These are phyloP conservation scores for Nymphaea colorata DNA, from an alignment of 164 flowering plant genomes.

Conservation along the genomic window DNA sequence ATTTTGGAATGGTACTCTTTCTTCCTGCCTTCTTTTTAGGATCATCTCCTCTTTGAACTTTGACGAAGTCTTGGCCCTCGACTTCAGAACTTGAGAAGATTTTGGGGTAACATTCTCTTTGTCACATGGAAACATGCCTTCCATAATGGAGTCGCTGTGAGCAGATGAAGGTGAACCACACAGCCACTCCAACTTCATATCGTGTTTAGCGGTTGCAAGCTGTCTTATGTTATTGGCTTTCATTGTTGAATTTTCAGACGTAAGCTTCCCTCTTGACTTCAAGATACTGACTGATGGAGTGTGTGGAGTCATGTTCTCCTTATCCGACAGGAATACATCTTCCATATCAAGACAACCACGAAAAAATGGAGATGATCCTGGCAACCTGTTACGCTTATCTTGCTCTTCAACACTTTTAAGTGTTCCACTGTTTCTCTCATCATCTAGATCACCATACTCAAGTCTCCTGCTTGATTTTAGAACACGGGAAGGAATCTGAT, in stretches of 20 bases:
- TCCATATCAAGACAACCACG: slow-evolving; percentile 10
- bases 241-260: neutral
- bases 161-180: slow-evolving; percentile 9
- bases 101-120: slow-evolving; percentile 48
- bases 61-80: slow-evolving; percentile 8
- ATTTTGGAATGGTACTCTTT: slow-evolving; percentile 60
- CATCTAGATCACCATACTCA: neutral
- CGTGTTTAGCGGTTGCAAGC: slow-evolving; percentile 9
- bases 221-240: slow-evolving; percentile 7
- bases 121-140: slow-evolving; percentile 18
- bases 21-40: slow-evolving; percentile 17
- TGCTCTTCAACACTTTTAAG: neutral
- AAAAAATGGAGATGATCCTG: neutral
- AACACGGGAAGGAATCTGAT: neutral
- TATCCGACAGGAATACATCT: slow-evolving; percentile 41
- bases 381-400: neutral
- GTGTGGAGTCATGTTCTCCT: slow-evolving; percentile 54
- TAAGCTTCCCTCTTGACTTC: slow-evolving; percentile 10
- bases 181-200: slow-evolving; percentile 10
- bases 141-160: slow-evolving; percentile 11
- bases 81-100: slow-evolving; percentile 14
- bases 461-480: neutral
- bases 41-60: slow-evolving; percentile 12
- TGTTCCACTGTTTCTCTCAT: neutral
- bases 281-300: slow-evolving; percentile 8